Conservation (phyloP, 2,329 filamentous ascomycete species). For the Pyricularia grisea region DNA sequence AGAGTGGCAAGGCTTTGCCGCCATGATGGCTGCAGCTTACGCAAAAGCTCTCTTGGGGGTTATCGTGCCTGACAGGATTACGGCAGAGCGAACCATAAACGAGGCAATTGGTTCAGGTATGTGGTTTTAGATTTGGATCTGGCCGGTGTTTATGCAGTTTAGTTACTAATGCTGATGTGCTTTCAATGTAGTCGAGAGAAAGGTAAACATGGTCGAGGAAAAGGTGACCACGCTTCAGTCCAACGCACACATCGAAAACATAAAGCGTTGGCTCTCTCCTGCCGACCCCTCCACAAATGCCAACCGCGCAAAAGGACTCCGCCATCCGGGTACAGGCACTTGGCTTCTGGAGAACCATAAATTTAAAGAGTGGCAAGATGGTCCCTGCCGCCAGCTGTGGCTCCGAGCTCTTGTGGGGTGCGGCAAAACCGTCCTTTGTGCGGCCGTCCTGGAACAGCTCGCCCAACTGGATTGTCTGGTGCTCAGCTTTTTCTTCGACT, state of each 20-base stretch:
- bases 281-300: neutral
- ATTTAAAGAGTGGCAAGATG: neutral
- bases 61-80: neutral
- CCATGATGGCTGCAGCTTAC: slow-evolving; percentile 16
- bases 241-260: neutral
- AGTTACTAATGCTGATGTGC: neutral
- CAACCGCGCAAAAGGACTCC: neutral
- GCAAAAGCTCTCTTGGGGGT: slow-evolving; percentile 8
- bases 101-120: neutral
- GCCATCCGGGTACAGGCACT: neutral
- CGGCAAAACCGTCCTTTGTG: too few relatives aligned
- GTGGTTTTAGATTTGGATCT: neutral
- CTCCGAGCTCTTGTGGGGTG: too few relatives aligned
- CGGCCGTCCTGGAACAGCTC: too few relatives aligned
- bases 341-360: neutral
- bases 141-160: neutral
- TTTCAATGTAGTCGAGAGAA: too few relatives aligned
- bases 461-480: too few relatives aligned
- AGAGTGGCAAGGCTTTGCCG: slow-evolving; percentile 16
- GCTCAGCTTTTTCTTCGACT: too few relatives aligned
- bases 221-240: neutral
- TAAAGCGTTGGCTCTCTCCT: neutral
- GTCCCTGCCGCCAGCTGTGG: too few relatives aligned
- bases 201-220: neutral
- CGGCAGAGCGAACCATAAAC: neutral